Evolutionary conservation across 768 basidiomycete species (phyloP).

Genomic region (Dendrothele bispora): DNA sequence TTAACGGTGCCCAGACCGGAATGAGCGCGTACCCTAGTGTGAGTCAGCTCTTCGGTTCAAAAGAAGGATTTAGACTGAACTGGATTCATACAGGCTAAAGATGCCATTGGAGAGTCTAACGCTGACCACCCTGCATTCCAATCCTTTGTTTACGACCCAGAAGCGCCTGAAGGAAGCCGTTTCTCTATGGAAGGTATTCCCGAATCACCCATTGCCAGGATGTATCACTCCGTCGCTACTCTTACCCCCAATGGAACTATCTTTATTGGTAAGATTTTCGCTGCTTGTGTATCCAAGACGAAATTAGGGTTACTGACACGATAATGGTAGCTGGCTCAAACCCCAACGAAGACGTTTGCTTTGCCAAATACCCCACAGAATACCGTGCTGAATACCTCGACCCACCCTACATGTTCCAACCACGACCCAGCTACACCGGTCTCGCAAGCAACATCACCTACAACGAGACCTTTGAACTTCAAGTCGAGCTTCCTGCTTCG

Average conservation of each 20-base stretch:
- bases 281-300: slow-evolving; percentile 1
- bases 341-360: slow-evolving; percentile 25
- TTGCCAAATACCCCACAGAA: slow-evolving; percentile 9
- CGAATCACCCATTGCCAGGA: slow-evolving; percentile 22
- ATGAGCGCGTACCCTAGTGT: slow-evolving; percentile 10
- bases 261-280: slow-evolving; percentile 8
- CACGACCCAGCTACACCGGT: slow-evolving; percentile 12
- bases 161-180: slow-evolving; percentile 21
- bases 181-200: slow-evolving; percentile 24
- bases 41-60: neutral
- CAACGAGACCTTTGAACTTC: slow-evolving; percentile 13
- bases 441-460: slow-evolving; percentile 15
- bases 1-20: slow-evolving; percentile 25
- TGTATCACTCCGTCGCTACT: slow-evolving; percentile 33
- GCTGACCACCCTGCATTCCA: slow-evolving; percentile 25
- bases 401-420: slow-evolving; percentile 18
- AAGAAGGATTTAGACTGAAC: neutral
- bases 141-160: slow-evolving; percentile 26
- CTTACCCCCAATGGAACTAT: slow-evolving; percentile 15
- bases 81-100: slow-evolving; percentile 11
- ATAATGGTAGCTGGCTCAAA: slow-evolving; percentile 26
- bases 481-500: slow-evolving; percentile 7
- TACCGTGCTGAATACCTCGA: slow-evolving; percentile 18
- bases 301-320: slow-evolving; percentile 6
- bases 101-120: slow-evolving; percentile 29